Conservation (phyloP, 179 eudicot species). For the Vitellaria paradoxa region DNA sequence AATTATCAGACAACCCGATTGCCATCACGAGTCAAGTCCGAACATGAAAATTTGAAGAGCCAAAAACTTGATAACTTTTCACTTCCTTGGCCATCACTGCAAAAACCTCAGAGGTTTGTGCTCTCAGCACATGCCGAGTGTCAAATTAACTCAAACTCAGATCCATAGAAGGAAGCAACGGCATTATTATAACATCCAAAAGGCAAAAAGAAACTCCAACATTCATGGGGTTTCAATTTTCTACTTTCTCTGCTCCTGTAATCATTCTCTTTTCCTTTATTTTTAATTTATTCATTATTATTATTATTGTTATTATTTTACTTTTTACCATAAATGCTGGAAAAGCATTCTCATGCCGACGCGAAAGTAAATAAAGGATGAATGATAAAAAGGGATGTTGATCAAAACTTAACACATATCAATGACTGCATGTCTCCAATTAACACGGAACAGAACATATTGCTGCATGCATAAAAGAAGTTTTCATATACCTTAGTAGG, state of each 20-base stretch:
- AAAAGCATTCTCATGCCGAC: conserved; percentile 8
- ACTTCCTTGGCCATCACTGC: no score
- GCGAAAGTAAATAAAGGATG: not conserved
- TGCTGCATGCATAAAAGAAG: not conserved
- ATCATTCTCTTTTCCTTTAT: not conserved
- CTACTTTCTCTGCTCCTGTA: not conserved
- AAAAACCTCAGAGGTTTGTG: conserved; percentile 43
- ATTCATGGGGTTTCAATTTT: not conserved
- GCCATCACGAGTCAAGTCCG: no score
- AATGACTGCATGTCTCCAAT: not conserved
- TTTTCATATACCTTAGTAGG: conserved; percentile 49
- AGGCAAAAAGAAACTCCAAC: no score
- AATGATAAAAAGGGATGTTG: not conserved
- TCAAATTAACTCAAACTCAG: no score
- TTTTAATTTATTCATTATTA: not conserved
- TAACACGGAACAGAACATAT: conserved; percentile 6
- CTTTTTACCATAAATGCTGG: no score
- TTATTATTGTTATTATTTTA: not conserved
- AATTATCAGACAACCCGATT: no score
- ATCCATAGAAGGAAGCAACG: no score
- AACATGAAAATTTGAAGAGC: no score
- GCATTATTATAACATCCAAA: no score
- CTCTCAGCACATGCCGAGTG: no score
- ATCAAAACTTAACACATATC: not conserved
- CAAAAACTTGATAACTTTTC: no score